Evolutionary conservation across 2,329 filamentous ascomycete genomes (phyloP), one percentile per base, ranked within the genome.

Genomic region (Lasiodiplodia citricola): DNA sequence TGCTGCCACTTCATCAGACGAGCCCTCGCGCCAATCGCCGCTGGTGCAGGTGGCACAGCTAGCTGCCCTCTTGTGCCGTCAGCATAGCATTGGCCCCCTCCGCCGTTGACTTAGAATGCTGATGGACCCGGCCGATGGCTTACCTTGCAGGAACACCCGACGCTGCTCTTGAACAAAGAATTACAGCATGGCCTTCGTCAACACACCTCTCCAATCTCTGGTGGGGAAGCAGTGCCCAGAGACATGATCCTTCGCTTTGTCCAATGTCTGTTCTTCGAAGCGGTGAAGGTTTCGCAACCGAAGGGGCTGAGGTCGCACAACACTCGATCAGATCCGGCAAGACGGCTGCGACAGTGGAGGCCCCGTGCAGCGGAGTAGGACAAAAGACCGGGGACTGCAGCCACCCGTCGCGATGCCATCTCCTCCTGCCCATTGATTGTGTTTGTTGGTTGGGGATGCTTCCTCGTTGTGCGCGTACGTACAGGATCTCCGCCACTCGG

Each of bases 231-330:
- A 28, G 14, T 41, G 13, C 16, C 14, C 37, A 52, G 60, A 52
- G 37, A 54, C 60, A 41, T 14, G 31, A 14, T 52, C 21, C 21
- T 52, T 18, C 14, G n/a, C 60, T 64, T 54, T 64, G 47, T 64
- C 60, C 60, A 37, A 38, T 64, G 60, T 64, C 47, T 54, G 28
- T 31, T 57, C 4, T n/a, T 60, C 41, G 65, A 54, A 41, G 55
- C 65, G 65, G 65, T 67, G 54, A 67, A 56, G 37, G 47, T 25
- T 13, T 37, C 62, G 56, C 56, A 68, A 55, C 56, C 66, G 66
- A 58, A 54, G 66, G 66, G 56, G 47, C 47, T 60, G 44, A 51
- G 31, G 56, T 54, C 31, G 56, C 56, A 60, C 66, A 44, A 25
- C 66, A 41, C 35, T 52, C 13, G 16, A 23, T 68, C 47, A 62